Base-by-base conservation (phyloP, 192 early-diverging fungal genomes). In the Coemansia umbellata region DNA sequence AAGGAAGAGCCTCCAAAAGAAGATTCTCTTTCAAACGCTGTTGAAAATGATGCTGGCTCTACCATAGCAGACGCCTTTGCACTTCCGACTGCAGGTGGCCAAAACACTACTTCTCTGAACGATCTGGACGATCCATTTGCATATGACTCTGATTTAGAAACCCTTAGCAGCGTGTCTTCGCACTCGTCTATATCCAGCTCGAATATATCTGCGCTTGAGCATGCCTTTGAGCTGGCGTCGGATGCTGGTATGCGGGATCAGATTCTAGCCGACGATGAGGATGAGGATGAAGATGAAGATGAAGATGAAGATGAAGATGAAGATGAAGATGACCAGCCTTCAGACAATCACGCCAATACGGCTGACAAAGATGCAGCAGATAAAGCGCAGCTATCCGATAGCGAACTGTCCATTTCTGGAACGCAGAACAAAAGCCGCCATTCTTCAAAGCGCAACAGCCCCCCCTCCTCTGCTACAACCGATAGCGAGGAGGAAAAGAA, bases 121-220 rank as follows among this genome's bases (percentile, higher is more conserved):
- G 60, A 52, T 19, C 37, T 53, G 7, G 66, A 77, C 27, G 74
- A 77, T 45, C 68, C 68, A 27, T 77, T 77, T 50, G 67, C 66
- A 17, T 77, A 77, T 50, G 68, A 77, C 59, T 77, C 74, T 1
- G 74, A 77, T 19, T 47, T 77, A 18, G 74, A 77, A 33, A 77
- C 74, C 5, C 67, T 77, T 3, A 77, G 67, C 63, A 77, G 63
- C 27, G 68, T 77, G 21, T 77, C 74, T 0, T 77, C 74, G 17
- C 72, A 68, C 40, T 60, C 65, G 19, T 75, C 72, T 10, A 75
- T 75, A n/a, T 55, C 65, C 31, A 63, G 72, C 49, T 56, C 72
- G 0, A 47, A 33, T 18, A 30, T 52, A 37, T 68, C 65, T 28
- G 24, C 56, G 1, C 41, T 68, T 2, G 72, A 69, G 11, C 55